Evolutionary conservation across 768 basidiomycete species (phyloP).

Genomic region (Lactifluus hygrophoroides): DNA sequence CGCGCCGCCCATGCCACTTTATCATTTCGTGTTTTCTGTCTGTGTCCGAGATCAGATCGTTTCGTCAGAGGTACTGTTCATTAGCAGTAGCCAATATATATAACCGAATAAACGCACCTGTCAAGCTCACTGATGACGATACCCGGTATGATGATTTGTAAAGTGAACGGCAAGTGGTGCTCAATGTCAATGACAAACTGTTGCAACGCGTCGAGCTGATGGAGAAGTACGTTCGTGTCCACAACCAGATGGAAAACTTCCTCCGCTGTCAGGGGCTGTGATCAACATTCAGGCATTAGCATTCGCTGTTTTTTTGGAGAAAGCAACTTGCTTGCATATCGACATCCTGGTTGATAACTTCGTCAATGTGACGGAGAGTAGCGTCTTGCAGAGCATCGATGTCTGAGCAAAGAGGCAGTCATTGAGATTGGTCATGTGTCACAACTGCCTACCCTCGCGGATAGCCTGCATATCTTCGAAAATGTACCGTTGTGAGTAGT

Average conservation of each 20-base stretch:
- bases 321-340: constrained; percentile 53
- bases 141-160: constrained; percentile 57
- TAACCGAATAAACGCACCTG: constrained; percentile 34
- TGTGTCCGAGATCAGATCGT: neutral
- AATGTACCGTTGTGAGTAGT: neutral
- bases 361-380: constrained; percentile 44
- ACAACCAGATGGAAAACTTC: constrained; percentile 45
- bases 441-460: neutral
- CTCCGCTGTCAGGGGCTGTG: constrained; percentile 5
- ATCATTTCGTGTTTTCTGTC: constrained; percentile 11
- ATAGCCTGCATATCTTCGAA: neutral
- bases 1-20: constrained; percentile 20
- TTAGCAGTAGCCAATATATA: neutral
- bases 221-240: constrained; percentile 74
- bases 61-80: neutral
- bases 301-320: neutral
- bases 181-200: constrained; percentile 59
- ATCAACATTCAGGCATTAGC: neutral
- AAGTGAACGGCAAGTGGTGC: constrained; percentile 37
- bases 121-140: constrained; percentile 75
- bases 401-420: neutral
- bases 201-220: constrained; percentile 54
- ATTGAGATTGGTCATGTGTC: neutral
- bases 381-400: constrained; percentile 21
- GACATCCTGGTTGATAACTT: constrained; percentile 56